Conservation (phyloP, 768 basidiomycete genomes). For the Leccinellum rugosiceps region DNA sequence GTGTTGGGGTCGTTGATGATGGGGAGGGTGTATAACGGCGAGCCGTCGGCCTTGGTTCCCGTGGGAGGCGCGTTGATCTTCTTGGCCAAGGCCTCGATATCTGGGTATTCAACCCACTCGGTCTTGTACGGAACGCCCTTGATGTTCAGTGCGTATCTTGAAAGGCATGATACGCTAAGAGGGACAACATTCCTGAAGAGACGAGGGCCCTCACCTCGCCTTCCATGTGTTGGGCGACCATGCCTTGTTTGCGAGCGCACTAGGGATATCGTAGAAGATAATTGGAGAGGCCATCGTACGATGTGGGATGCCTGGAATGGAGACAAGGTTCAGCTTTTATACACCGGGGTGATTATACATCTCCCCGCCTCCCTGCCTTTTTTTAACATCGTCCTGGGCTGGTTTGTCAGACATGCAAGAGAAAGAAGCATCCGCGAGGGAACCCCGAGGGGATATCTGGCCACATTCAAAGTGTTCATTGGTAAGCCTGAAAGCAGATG, state of each 20-base stretch:
- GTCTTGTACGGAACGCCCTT: too few species aligned
- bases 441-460: too few species aligned
- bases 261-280: too few species aligned
- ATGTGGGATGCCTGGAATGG: not conserved
- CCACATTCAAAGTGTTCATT: too few species aligned
- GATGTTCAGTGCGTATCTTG: slow-evolving; percentile 38
- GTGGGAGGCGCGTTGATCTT: slow-evolving; percentile 34
- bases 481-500: too few species aligned
- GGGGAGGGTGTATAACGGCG: slow-evolving; percentile 38
- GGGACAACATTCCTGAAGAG: not conserved
- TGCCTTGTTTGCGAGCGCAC: slow-evolving; percentile 22
- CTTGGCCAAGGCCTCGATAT: slow-evolving; percentile 36
- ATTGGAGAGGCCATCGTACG: slow-evolving; percentile 26
- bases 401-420: not conserved
- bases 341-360: not conserved
- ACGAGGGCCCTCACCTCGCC: slow-evolving; percentile 31
- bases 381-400: not conserved
- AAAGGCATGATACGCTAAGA: not conserved
- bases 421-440: not conserved
- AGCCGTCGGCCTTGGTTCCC: slow-evolving; percentile 28
- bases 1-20: slow-evolving; percentile 40
- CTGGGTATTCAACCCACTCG: slow-evolving; percentile 44
- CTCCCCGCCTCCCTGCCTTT: not conserved
- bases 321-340: slow-evolving; percentile 4
- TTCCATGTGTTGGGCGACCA: slow-evolving; percentile 50